These are phyloP conservation scores for Fusarium chlamydosporum DNA, from an alignment of 2,329 filamentous ascomycete species.

Conservation along the genomic window DNA sequence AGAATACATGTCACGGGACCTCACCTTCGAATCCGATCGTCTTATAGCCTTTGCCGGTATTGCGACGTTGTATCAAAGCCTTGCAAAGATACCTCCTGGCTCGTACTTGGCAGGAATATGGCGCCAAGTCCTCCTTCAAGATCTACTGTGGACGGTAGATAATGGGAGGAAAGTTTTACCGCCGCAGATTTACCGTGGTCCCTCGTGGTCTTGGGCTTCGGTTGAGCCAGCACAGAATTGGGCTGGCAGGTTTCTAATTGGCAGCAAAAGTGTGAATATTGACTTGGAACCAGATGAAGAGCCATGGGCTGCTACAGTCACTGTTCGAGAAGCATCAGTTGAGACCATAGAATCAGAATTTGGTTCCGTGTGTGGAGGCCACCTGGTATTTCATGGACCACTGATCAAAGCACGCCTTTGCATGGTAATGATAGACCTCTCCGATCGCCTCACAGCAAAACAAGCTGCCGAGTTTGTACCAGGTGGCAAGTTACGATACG, in stretches of 20 bases:
- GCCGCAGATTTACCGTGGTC: constrained; percentile 38
- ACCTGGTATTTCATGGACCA: constrained; percentile 31
- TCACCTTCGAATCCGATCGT: constrained; percentile 41
- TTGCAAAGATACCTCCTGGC: constrained; percentile 11
- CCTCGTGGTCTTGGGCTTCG: constrained; percentile 44
- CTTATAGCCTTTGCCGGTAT: constrained; percentile 40
- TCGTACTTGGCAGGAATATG: constrained; percentile 39
- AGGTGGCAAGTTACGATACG: constrained; percentile 32
- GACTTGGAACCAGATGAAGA: constrained; percentile 15
- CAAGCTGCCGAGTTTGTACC: constrained; percentile 40
- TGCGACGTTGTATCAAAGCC: constrained; percentile 26
- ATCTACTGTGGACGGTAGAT: constrained; percentile 31
- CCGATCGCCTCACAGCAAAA: constrained; percentile 23
- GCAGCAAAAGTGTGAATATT: constrained; percentile 12
- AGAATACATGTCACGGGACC: constrained; percentile 34
- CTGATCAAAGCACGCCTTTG: constrained; percentile 35
- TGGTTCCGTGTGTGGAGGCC: constrained; percentile 21
- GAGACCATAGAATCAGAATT: constrained; percentile 24
- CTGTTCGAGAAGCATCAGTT: constrained; percentile 26
- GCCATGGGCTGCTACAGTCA: constrained; percentile 17
- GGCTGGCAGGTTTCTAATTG: constrained; percentile 18
- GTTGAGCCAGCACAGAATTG: constrained; percentile 24
- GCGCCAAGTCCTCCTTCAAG: constrained; percentile 30
- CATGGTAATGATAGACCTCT: constrained; percentile 27
- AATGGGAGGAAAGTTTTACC: constrained; percentile 37